Evolutionary conservation across 1,139 yeast species (phyloP).

Genomic region (Yamadazyma siamensis): DNA sequence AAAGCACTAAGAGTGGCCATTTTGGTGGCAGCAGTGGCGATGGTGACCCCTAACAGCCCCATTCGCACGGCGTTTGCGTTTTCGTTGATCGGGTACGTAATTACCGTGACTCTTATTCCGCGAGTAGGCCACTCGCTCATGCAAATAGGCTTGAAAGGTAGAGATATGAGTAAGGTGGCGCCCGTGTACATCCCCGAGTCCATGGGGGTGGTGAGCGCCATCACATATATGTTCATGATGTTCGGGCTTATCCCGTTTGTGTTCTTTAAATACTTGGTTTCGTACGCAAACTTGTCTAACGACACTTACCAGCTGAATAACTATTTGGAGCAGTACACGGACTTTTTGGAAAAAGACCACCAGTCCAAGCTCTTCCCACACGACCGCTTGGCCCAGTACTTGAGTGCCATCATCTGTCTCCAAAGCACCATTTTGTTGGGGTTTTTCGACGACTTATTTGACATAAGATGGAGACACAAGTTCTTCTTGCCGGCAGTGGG

Average conservation of each 20-base stretch:
- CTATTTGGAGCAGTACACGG: conserved; percentile 35
- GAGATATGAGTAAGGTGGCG: conserved; percentile 69
- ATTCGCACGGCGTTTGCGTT: conserved; percentile 60
- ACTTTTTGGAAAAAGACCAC: conserved; percentile 29
- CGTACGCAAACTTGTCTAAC: conserved; percentile 37
- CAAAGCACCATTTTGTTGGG: conserved; percentile 86
- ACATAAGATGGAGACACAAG: conserved; percentile 95
- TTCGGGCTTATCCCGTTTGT: conserved; percentile 84
- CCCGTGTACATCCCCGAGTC: conserved; percentile 77
- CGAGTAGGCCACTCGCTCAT: conserved; percentile 62
- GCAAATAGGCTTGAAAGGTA: conserved; percentile 77
- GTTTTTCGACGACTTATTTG: conserved; percentile 90
- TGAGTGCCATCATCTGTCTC: conserved; percentile 79
- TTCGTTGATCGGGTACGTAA: conserved; percentile 60
- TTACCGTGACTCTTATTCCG: conserved; percentile 64
- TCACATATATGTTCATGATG: conserved; percentile 77
- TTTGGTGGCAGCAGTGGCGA: conserved; percentile 17
- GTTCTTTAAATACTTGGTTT: conserved; percentile 75
- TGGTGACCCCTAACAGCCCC: conserved; percentile 30
- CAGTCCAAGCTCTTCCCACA: conserved; percentile 65
- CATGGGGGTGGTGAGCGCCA: conserved; percentile 84
- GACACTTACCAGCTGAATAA: conserved; percentile 31
- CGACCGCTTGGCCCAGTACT: conserved; percentile 76
- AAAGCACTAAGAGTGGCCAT: conserved; percentile 14
- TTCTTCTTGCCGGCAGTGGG: conserved; percentile 94